Conservation (phyloP, 371 early-diverging fungal genomes). For the Zychaea mexicana region DNA sequence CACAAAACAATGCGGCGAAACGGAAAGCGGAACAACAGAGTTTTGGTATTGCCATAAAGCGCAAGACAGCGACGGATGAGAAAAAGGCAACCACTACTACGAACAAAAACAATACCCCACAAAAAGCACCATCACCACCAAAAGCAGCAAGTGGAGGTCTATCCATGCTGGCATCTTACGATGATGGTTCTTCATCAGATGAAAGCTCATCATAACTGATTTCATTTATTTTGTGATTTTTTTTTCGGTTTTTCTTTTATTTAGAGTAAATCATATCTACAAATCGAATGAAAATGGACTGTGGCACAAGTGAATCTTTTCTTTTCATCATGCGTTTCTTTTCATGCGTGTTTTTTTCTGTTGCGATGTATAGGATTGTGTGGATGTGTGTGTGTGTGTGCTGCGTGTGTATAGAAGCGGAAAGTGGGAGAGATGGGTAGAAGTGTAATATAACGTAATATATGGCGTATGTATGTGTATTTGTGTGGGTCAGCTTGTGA, state of each 20-base stretch:
- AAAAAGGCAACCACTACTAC: not conserved
- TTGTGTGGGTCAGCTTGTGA: no score
- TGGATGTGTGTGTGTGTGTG: no score
- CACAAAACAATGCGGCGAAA: constrained; percentile 10
- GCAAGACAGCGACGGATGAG: constrained; percentile 30
- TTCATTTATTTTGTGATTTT: not conserved
- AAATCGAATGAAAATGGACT: constrained; percentile 1
- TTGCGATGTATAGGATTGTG: no score
- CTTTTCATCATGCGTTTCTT: no score
- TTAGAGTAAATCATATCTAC: not conserved
- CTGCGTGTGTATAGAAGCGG: no score
- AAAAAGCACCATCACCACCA: constrained; percentile 3
- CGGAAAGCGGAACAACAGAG: constrained; percentile 17
- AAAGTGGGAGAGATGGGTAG: no score
- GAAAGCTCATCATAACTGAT: not conserved
- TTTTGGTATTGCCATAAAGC: constrained; percentile 30
- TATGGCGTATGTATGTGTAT: no score
- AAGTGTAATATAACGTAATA: no score
- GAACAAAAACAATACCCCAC: not conserved
- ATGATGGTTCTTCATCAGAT: constrained; percentile 22
- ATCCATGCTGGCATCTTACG: constrained; percentile 36
- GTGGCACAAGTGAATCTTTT: no score
- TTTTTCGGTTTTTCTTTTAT: no score
- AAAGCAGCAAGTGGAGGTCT: constrained; percentile 14
- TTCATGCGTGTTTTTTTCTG: no score